Percentiles rank a stretch among this genome's conserved stretches.
phyloP scores from a whole-genome alignment of 208 protist species.

The Vickermania spadyakhi region DNA sequence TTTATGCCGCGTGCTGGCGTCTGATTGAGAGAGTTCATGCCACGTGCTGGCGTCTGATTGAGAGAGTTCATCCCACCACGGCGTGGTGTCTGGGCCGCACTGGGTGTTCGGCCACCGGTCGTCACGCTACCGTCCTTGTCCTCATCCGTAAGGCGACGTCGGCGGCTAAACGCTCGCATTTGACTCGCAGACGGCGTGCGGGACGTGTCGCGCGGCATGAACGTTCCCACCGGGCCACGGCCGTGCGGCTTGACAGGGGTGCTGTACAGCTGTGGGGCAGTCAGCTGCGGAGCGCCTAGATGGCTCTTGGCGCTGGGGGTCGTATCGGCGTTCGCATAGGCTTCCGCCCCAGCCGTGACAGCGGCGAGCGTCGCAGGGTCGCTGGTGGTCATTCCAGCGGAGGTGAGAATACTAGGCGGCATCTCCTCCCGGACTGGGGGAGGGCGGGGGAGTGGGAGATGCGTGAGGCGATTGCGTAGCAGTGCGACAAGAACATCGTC shows the following conservation, averaged over 20 bases:
- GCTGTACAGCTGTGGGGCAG: background rate
- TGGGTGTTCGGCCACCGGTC: background rate
- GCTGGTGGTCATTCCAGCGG: background rate
- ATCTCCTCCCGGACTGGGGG: background rate
- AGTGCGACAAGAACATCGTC: background rate
- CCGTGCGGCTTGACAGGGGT: too few relatives aligned
- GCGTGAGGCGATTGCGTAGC: background rate
- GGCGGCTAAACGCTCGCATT: conserved; percentile 30
- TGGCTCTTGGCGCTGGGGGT: background rate
- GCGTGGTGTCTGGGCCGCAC: background rate
- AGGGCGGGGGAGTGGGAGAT: background rate
- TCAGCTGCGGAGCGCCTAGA: background rate
- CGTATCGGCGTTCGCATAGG: background rate
- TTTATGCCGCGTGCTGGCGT: too few relatives aligned
- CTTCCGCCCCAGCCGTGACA: background rate
- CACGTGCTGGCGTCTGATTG: background rate
- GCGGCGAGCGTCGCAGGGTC: background rate
- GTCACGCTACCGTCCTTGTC: conserved; percentile 2
- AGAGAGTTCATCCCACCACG: background rate
- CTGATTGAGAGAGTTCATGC: background rate
- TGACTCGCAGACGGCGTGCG: conserved; percentile 32
- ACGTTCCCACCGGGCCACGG: background rate
- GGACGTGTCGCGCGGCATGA: conserved; percentile 14
- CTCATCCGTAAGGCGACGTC: conserved; percentile 13
- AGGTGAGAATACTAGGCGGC: background rate